phyloP scores from a whole-genome alignment of 306 rosid genomes.

The Cicer cuneatum region DNA sequence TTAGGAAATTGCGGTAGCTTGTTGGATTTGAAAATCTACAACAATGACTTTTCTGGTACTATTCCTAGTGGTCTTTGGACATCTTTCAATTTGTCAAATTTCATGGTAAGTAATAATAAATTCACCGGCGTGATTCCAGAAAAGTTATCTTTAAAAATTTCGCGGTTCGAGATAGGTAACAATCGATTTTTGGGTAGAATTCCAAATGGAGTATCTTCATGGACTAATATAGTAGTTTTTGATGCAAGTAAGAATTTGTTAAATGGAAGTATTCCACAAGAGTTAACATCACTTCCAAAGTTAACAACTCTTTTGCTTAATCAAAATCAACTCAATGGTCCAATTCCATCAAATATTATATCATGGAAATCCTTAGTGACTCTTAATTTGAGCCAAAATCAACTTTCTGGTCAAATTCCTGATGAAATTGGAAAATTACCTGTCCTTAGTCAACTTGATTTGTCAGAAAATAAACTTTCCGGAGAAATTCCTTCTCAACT shows the following conservation, averaged over 20 bases:
- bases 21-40: constrained; percentile 34
- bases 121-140: constrained; percentile 48
- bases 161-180: constrained; percentile 50
- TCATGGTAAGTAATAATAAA: constrained; percentile 47
- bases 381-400: constrained; percentile 59
- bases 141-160: constrained; percentile 38
- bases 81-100: constrained; percentile 41
- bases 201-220: constrained; percentile 58
- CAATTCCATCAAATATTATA: constrained; percentile 51
- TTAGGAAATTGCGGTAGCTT: constrained; percentile 46
- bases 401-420: constrained; percentile 61
- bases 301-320: constrained; percentile 56
- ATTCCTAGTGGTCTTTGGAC: constrained; percentile 52
- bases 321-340: constrained; percentile 56
- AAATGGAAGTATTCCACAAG: constrained; percentile 65
- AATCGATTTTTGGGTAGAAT: constrained; percentile 64
- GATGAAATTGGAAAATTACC: constrained; percentile 52
- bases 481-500: constrained; percentile 62
- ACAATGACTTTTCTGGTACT: constrained; percentile 43
- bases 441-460: constrained; percentile 59
- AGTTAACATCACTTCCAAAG: constrained; percentile 54
- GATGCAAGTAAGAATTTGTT: constrained; percentile 63
- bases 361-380: constrained; percentile 55
- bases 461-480: constrained; percentile 68
- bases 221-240: constrained; percentile 56